A percentile compares a stretch with the other conserved stretches of the same genome.
Evolutionary conservation across 208 protist species (phyloP).

Genomic region (Tritrichomonas musculus): DNA sequence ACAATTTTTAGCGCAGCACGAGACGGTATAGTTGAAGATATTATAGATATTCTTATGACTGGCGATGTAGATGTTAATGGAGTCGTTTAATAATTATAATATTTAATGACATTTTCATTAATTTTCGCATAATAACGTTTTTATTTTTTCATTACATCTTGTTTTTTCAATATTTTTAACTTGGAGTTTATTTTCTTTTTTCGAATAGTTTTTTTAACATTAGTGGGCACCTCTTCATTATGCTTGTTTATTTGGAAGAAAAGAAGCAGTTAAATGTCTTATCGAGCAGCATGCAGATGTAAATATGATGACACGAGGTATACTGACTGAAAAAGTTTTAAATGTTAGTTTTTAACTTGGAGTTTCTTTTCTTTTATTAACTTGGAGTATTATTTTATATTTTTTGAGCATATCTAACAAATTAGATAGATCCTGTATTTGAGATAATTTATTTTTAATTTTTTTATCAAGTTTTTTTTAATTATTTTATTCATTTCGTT

Average conservation of each 20-base stretch:
- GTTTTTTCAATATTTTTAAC: too few relatives aligned
- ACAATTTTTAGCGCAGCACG: not conserved
- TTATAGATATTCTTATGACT: not conserved
- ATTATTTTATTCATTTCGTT: not conserved
- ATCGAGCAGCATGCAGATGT: not conserved
- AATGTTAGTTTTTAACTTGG: too few relatives aligned
- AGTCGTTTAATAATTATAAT: not conserved
- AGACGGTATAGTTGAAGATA: conserved; percentile 3
- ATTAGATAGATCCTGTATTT: not conserved
- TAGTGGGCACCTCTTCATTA: not conserved
- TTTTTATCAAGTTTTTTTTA: not conserved
- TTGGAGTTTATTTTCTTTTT: not conserved
- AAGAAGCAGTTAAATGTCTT: not conserved
- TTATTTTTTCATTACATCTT: too few relatives aligned
- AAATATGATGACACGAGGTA: not conserved
- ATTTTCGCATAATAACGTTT: too few relatives aligned
- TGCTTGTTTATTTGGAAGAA: not conserved
- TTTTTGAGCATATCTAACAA: too few relatives aligned
- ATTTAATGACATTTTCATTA: too few relatives aligned
- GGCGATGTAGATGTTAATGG: not conserved
- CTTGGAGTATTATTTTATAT: not conserved
- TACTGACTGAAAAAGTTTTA: too few relatives aligned
- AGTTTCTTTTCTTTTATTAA: not conserved
- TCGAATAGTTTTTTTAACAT: not conserved
- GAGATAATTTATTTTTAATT: not conserved